Evolutionary conservation across 768 basidiomycete species (phyloP), one percentile per base, ranked within the genome.

Genomic region (Leccinum sublutescens): DNA sequence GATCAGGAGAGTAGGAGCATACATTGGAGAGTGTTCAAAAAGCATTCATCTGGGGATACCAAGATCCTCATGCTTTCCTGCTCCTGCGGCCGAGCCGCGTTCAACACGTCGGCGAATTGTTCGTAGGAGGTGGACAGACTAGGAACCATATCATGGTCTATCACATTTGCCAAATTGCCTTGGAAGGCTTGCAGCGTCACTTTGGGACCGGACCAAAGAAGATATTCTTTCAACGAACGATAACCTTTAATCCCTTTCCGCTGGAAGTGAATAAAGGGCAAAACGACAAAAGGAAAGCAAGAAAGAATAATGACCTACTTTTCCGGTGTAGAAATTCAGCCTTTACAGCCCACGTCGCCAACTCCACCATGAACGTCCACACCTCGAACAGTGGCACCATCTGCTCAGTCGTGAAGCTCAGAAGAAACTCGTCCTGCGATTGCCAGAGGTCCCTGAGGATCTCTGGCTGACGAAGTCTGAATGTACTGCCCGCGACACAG

Each of bases 401-500:
- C 4, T 43, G 43, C 5, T 3, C 43, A 43, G 10, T 11, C n/a
- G n/a, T 2, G 43, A 43, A 43, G n/a, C 10, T 43, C 43, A 19
- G 43, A 45, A 45, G 43, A 45, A 45, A 45, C 43, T 45, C 43
- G 10, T 45, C 43, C n/a, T 45, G 43, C 4, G 43, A 45, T 45
- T 45, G 43, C 43, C 43, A 45, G 43, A 45, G 43, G 10, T 45
- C 43, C n/a, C 43, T 25, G 36, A 55, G 47, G 14, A 58, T 54
- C 19, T 59, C 58, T 1, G 29, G 43, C 1, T 45, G 3, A 12
- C 50, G 61, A 38, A 50, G 64, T 8, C 40, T 62, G 21, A 54
- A 50, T 21, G 66, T 66, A 54, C 48, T 55, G 47, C 55, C 62
- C 15, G 53, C 50, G 10, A 57, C 33, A 1, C 58, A 55, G 34